Evolutionary conservation across 2,329 filamentous ascomycete genomes (phyloP).

Genomic region (Colletotrichum godetiae): DNA sequence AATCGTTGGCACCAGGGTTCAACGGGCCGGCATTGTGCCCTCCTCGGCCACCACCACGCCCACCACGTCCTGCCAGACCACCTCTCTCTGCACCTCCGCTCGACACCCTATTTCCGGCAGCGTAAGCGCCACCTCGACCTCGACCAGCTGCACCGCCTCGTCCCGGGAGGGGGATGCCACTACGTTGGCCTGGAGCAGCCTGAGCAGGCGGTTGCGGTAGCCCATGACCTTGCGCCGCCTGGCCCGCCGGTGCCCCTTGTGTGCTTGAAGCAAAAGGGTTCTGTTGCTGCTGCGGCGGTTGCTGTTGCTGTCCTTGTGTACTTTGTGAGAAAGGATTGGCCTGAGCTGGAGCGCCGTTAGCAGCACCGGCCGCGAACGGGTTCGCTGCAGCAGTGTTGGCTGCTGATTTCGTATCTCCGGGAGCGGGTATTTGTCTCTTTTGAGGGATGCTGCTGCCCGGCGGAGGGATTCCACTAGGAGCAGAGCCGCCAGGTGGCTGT

Average conservation of each 20-base stretch:
- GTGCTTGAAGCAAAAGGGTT: constrained; percentile 29
- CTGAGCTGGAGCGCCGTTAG: neutral
- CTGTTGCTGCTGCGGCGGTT: constrained; percentile 41
- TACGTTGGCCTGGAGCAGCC: constrained; percentile 28
- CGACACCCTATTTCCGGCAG: constrained; percentile 49
- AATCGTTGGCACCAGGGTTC: constrained; percentile 65
- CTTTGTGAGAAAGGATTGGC: constrained; percentile 20
- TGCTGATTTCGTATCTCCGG: constrained; percentile 5
- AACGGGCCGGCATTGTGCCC: constrained; percentile 51
- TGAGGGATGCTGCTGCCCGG: constrained; percentile 25
- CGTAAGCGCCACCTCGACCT: constrained; percentile 52
- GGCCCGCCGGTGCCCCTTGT: constrained; percentile 12
- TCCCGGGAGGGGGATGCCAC: constrained; percentile 54
- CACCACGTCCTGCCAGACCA: constrained; percentile 45
- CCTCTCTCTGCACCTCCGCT: constrained; percentile 49
- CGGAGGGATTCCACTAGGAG: constrained; percentile 15
- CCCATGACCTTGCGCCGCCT: constrained; percentile 19
- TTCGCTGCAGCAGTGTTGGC: constrained; percentile 10
- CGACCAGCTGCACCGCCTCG: constrained; percentile 48
- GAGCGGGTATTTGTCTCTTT: constrained; percentile 15
- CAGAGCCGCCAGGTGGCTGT: constrained; percentile 3
- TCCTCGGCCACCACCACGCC: constrained; percentile 53
- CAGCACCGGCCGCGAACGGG: constrained; percentile 26
- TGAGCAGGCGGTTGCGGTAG: constrained; percentile 21
- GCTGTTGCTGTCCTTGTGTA: constrained; percentile 31